These are phyloP conservation scores for Emergomyces africanus DNA, from an alignment of 2,329 filamentous ascomycete species.

Conservation along the genomic window DNA sequence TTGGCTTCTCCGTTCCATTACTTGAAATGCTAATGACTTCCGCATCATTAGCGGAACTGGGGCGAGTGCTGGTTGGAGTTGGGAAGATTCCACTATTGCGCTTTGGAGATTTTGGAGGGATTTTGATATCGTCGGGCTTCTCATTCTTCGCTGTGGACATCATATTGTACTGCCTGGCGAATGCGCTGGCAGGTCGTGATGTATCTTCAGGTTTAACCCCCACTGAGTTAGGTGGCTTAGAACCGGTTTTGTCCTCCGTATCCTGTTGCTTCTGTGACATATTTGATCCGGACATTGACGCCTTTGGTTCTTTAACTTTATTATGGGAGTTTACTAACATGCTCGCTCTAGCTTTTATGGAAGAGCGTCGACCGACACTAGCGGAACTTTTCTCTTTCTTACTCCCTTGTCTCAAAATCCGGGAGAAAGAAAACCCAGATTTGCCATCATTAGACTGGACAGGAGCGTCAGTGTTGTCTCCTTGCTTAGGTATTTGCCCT, in stretches of 20 bases:
- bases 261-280: not conserved
- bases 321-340: not conserved
- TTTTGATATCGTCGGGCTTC: not conserved
- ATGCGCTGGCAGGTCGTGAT: not conserved
- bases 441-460: not conserved
- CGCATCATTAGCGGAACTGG: not conserved
- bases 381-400: conserved; percentile 3
- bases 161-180: not conserved
- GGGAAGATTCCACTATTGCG: not conserved
- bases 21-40: not conserved
- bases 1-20: not conserved
- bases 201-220: not conserved
- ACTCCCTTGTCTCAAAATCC: conserved; percentile 4
- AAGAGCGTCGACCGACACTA: not conserved
- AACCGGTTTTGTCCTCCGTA: not conserved
- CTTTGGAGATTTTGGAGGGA: conserved; percentile 1
- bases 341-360: not conserved
- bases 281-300: not conserved
- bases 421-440: conserved; percentile 3
- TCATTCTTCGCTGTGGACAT: not conserved
- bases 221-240: not conserved
- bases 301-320: not conserved
- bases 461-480: not conserved
- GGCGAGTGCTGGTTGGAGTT: not conserved
- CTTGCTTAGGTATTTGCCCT: not conserved